These are phyloP conservation scores for Rhynchosporium graminicola DNA, from an alignment of 2,329 filamentous ascomycete genomes.

Conservation along the genomic window DNA sequence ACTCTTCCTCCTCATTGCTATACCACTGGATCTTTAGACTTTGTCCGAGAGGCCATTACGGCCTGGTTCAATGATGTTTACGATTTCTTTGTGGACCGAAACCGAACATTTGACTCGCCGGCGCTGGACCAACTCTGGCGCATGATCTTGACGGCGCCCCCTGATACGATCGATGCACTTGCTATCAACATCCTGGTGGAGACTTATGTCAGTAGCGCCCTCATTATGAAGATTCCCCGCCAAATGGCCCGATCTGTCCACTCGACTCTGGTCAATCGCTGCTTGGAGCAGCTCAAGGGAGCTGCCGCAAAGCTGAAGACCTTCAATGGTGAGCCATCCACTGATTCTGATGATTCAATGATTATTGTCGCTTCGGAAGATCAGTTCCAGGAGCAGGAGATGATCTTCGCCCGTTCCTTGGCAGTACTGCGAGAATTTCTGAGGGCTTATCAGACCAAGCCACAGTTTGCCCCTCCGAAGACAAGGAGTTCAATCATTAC, in stretches of 20 bases:
- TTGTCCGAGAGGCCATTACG: slow-evolving; percentile 56
- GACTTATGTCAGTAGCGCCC: slow-evolving; percentile 64
- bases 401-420: slow-evolving; percentile 68
- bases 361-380: slow-evolving; percentile 50
- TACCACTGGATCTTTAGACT: slow-evolving; percentile 62
- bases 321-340: slow-evolving; percentile 46
- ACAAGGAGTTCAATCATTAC: slow-evolving; percentile 53
- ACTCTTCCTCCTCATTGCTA: slow-evolving; percentile 58
- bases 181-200: slow-evolving; percentile 73
- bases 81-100: slow-evolving; percentile 53
- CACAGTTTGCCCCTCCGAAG: slow-evolving; percentile 61
- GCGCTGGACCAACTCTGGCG: slow-evolving; percentile 78
- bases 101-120: slow-evolving; percentile 52
- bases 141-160: slow-evolving; percentile 70
- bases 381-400: slow-evolving; percentile 56
- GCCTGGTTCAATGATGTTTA: slow-evolving; percentile 51
- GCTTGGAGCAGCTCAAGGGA: slow-evolving; percentile 67
- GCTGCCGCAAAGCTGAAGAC: slow-evolving; percentile 60
- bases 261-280: slow-evolving; percentile 70
- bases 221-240: slow-evolving; percentile 52
- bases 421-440: slow-evolving; percentile 69
- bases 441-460: slow-evolving; percentile 61
- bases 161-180: slow-evolving; percentile 63
- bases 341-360: slow-evolving; percentile 55
- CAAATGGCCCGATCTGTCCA: slow-evolving; percentile 60